phyloP scores from a whole-genome alignment of 257 asterid genomes.

The Petunia axillaris region DNA sequence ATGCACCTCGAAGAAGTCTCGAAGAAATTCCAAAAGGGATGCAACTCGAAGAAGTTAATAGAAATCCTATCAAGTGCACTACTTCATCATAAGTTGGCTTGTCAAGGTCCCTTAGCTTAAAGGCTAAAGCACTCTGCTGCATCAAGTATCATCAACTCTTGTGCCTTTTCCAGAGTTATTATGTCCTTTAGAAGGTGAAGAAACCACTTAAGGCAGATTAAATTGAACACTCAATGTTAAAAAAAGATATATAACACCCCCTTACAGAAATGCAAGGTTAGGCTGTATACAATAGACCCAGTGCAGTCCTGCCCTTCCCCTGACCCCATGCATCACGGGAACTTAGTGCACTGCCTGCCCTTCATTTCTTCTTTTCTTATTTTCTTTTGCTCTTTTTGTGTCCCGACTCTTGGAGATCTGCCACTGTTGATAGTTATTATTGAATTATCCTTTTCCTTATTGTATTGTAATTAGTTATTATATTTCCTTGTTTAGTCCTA shows the following conservation, averaged over 20 bases:
- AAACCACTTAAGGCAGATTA: slow-evolving; percentile 19
- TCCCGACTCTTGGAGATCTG: too few species aligned
- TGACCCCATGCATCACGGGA: too few species aligned
- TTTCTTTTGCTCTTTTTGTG: too few species aligned
- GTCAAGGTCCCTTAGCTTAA: background rate
- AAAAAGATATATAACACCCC: background rate
- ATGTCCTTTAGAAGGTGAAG: slow-evolving; percentile 3
- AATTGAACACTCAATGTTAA: background rate
- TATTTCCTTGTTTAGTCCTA: too few species aligned
- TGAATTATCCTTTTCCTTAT: too few species aligned
- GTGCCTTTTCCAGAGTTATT: background rate
- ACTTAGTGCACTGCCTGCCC: too few species aligned
- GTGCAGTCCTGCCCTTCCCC: background rate
- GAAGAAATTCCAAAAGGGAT: background rate
- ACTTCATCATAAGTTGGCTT: slow-evolving; percentile 23
- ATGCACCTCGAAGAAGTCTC: background rate
- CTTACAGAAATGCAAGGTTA: background rate
- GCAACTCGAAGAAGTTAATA: background rate
- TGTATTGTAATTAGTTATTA: too few species aligned
- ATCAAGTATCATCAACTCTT: slow-evolving; percentile 11
- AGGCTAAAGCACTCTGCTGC: slow-evolving; percentile 6
- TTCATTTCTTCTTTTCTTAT: too few species aligned
- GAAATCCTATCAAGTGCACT: slow-evolving; percentile 2
- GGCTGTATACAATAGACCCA: background rate
- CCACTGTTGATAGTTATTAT: too few species aligned